phyloP scores from a whole-genome alignment of 169 alveolate species.

The Eimeria sp. region DNA sequence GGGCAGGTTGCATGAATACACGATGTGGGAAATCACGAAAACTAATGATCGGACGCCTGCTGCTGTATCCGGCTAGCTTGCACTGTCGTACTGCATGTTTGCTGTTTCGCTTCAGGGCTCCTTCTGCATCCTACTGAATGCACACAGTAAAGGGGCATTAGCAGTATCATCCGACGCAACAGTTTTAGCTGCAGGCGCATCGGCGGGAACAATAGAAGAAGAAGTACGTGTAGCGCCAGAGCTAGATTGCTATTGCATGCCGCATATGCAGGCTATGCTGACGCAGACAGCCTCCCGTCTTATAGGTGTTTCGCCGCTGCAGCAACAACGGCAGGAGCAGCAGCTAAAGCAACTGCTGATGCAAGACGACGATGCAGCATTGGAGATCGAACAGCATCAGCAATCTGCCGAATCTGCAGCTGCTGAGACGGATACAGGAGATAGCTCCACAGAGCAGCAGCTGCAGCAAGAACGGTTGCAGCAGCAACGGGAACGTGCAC shows the following conservation, averaged over 20 bases:
- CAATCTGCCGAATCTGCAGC: neutral
- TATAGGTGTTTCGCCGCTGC: constrained; percentile 58
- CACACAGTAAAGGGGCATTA: neutral
- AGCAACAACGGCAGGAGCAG: constrained; percentile 79
- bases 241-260: constrained; percentile 24
- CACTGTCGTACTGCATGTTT: neutral
- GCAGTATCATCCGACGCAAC: neutral
- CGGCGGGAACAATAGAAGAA: neutral
- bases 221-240: constrained; percentile 39
- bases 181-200: neutral
- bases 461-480: constrained; percentile 75
- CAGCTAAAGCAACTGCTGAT: constrained; percentile 81
- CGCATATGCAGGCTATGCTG: constrained; percentile 68
- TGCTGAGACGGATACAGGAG: neutral
- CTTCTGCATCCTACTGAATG: constrained; percentile 14
- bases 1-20: neutral
- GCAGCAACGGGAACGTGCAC: constrained; percentile 82
- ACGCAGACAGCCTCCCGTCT: constrained; percentile 43
- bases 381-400: constrained; percentile 19
- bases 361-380: constrained; percentile 63
- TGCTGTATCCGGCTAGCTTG: neutral
- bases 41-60: neutral
- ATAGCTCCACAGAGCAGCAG: constrained; percentile 44
- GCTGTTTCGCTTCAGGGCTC: constrained; percentile 29
- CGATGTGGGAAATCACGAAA: neutral